Base-by-base conservation (phyloP, 257 asterid genomes). In the Marsdenia floribunda region DNA sequence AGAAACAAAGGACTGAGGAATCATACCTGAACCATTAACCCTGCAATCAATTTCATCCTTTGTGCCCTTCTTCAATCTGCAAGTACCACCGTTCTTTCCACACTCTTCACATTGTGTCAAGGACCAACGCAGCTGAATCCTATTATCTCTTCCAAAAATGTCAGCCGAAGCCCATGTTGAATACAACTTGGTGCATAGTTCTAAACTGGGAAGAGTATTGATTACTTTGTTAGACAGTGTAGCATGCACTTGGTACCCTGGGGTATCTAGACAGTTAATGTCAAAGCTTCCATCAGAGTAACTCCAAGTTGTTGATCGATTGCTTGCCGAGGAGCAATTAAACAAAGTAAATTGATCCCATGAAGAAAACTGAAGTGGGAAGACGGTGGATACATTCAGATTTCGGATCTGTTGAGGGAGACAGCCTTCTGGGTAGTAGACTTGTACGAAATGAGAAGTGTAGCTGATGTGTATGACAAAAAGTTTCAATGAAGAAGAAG, bases 131-230 rank as follows among this genome's bases (percentile, higher is more conserved):
- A 74, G 12, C 2, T 46, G 6, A 35, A 73, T 19, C n/a, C 11
- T 1, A 29, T 14, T 2, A 4, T 2, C 0, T 9, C 6, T 1
- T 2, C 1, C 0, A 49, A 73, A 38, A 24, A 73, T 24, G 3
- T 16, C 70, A 29, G 0, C 1, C 0, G 64, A 37, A 44, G 16
- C 29, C 26, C 21, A 55, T 18, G 21, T 29, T 18, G 58, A 26
- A 19, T 22, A 72, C 77, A 64, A 72, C 73, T 78, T 78, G 9
- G 77, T 78, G 76, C 81, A 78, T 8, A 42, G 47, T 47, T 64
- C 44, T 38, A 55, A 8, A 5, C 12, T 11, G 12, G 53, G 8
- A 44, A 5, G 0, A 38, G 3, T 3, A 13, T 6, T 0, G 1
- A 74, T 49, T 4, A 0, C 0, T 8, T 3, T 4, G 24, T 21